phyloP scores from a whole-genome alignment of 2,329 filamentous ascomycete genomes.

The Cladosporium sp. region DNA sequence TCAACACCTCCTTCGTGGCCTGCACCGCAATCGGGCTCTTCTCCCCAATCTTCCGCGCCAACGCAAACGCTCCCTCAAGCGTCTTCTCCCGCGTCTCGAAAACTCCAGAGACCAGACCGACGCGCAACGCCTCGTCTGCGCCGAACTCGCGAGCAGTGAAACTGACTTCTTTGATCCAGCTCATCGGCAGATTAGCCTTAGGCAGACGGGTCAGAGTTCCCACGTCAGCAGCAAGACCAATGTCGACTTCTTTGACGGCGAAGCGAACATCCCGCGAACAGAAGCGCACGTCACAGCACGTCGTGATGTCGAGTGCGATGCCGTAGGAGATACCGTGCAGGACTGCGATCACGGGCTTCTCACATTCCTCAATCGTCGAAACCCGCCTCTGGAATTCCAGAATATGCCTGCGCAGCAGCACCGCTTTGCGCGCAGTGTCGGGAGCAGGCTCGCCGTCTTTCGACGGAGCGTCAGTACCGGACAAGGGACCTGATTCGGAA shows the following conservation, averaged over 20 bases:
- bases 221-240: slow-evolving; percentile 75
- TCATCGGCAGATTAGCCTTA: slow-evolving; percentile 65
- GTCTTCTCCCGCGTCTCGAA: slow-evolving; percentile 58
- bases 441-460: background rate
- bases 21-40: slow-evolving; percentile 88
- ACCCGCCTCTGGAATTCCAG: slow-evolving; percentile 77
- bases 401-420: slow-evolving; percentile 61
- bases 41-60: slow-evolving; percentile 62
- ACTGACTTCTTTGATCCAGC: slow-evolving; percentile 77
- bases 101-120: slow-evolving; percentile 67
- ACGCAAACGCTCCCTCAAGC: slow-evolving; percentile 57
- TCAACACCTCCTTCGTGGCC: slow-evolving; percentile 82
- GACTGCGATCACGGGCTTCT: slow-evolving; percentile 83
- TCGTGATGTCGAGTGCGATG: slow-evolving; percentile 66
- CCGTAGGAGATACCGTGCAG: slow-evolving; percentile 76
- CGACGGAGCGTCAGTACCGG: background rate
- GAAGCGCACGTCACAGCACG: slow-evolving; percentile 67
- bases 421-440: slow-evolving; percentile 29
- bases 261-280: slow-evolving; percentile 55
- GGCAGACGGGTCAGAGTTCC: slow-evolving; percentile 71
- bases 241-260: slow-evolving; percentile 77
- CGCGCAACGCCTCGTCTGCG: slow-evolving; percentile 63
- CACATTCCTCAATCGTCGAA: slow-evolving; percentile 72
- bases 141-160: slow-evolving; percentile 67
- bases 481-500: slow-evolving; percentile 11